A percentile compares a stretch with the other conserved stretches of the same genome.
Conservation (phyloP, 2,329 filamentous ascomycete species). For the Cladorrhinum sp. region DNA sequence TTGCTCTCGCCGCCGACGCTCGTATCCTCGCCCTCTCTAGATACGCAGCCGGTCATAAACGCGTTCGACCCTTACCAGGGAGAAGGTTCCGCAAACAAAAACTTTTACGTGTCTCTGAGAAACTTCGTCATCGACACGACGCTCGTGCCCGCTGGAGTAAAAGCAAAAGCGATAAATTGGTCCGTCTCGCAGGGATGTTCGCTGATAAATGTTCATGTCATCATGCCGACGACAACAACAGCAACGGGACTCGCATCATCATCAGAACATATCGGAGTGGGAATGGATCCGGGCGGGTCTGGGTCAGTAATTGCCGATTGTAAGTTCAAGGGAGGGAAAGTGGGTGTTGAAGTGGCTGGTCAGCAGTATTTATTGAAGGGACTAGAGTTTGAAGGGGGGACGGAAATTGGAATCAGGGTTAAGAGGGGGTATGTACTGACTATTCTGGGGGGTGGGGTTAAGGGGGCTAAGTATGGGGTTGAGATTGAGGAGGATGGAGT, state of each 20-base stretch:
- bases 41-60: constrained; percentile 21
- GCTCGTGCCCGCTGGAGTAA: constrained; percentile 18
- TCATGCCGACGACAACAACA: constrained; percentile 38
- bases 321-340: constrained; percentile 33
- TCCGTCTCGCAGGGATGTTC: constrained; percentile 33
- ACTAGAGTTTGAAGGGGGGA: constrained; percentile 33
- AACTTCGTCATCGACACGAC: constrained; percentile 33
- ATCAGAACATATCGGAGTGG: constrained; percentile 37
- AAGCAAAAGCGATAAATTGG: constrained; percentile 32
- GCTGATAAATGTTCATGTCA: constrained; percentile 32
- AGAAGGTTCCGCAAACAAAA: constrained; percentile 31
- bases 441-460: constrained; percentile 30
- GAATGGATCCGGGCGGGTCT: constrained; percentile 34
- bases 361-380: constrained; percentile 38
- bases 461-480: constrained; percentile 31
- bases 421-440: constrained; percentile 30
- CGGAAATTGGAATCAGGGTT: constrained; percentile 31
- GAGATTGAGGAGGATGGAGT: constrained; percentile 29
- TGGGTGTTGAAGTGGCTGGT: constrained; percentile 32
- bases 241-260: too few species aligned
- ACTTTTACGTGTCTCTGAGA: constrained; percentile 35
- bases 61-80: constrained; percentile 30
- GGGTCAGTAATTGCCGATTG: constrained; percentile 33
- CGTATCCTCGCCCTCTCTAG: constrained; percentile 25
- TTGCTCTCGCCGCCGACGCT: constrained; percentile 30